phyloP scores from a whole-genome alignment of 495 filamentous ascomycete genomes.

The Penicillium mononematosum region DNA sequence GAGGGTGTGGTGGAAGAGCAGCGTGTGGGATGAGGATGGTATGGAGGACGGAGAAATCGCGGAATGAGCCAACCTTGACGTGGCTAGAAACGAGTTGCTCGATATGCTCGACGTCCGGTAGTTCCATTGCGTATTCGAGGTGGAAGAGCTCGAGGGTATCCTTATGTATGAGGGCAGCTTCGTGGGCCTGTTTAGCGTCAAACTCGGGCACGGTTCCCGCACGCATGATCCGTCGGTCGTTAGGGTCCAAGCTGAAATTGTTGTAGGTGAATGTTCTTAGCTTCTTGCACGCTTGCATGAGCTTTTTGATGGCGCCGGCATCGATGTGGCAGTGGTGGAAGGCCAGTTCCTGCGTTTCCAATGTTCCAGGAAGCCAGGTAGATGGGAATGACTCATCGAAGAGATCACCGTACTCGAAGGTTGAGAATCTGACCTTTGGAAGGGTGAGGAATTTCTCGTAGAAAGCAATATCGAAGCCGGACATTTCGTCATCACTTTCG shows the following conservation, averaged over 20 bases:
- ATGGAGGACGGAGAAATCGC: slow-evolving; percentile 25
- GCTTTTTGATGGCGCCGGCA: slow-evolving; percentile 10
- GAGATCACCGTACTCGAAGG: slow-evolving; percentile 22
- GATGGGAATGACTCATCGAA: slow-evolving; percentile 10
- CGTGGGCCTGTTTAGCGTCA: slow-evolving; percentile 18
- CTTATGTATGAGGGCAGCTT: slow-evolving; percentile 26
- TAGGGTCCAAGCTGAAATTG: slow-evolving; percentile 13
- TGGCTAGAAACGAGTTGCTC: slow-evolving; percentile 9
- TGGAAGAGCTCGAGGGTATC: slow-evolving; percentile 22
- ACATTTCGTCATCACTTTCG: background rate
- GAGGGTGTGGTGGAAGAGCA: slow-evolving; percentile 22
- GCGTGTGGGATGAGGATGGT: slow-evolving; percentile 21
- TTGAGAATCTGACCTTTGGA: slow-evolving; percentile 10
- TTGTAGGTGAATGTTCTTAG: slow-evolving; percentile 19
- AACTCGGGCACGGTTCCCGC: slow-evolving; percentile 4
- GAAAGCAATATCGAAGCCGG: slow-evolving; percentile 9
- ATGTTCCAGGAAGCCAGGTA: slow-evolving; percentile 15
- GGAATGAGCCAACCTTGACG: slow-evolving; percentile 22
- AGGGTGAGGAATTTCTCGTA: slow-evolving; percentile 19
- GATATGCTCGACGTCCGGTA: background rate
- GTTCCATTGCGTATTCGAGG: slow-evolving; percentile 14
- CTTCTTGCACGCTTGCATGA: slow-evolving; percentile 23
- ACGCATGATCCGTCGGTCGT: background rate
- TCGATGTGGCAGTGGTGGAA: slow-evolving; percentile 23
- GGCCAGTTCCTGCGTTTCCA: slow-evolving; percentile 7